Conservation (phyloP, 768 basidiomycete genomes). For the Pisolithus tinctorius region DNA sequence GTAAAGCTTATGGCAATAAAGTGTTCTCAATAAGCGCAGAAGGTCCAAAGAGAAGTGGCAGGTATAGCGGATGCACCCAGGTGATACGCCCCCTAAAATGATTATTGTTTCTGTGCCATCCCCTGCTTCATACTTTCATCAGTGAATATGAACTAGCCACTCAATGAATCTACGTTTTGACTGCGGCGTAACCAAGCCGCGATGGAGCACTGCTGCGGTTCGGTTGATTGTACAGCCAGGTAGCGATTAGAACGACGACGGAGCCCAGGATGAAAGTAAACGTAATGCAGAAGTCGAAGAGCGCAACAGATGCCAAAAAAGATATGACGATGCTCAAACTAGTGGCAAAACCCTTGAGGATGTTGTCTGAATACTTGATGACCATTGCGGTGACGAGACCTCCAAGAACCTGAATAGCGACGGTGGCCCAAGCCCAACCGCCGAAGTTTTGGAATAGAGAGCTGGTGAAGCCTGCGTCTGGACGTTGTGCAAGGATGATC, state of each 20-base stretch:
- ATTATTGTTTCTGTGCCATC: neutral
- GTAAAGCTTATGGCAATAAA: slow-evolving; percentile 7
- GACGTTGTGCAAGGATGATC: slow-evolving; percentile 49
- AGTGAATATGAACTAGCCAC: slow-evolving; percentile 2
- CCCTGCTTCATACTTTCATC: neutral
- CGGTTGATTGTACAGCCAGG: slow-evolving; percentile 87
- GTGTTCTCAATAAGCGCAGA: neutral
- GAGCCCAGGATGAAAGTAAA: slow-evolving; percentile 82
- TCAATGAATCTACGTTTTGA: slow-evolving; percentile 15
- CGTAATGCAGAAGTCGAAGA: slow-evolving; percentile 87
- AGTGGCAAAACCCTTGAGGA: slow-evolving; percentile 92
- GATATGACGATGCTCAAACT: slow-evolving; percentile 91
- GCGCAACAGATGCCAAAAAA: slow-evolving; percentile 83
- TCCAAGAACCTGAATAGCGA: slow-evolving; percentile 83
- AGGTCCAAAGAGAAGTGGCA: slow-evolving; percentile 5
- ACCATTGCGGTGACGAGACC: slow-evolving; percentile 89
- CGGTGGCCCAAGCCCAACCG: slow-evolving; percentile 87
- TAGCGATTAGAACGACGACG: slow-evolving; percentile 76
- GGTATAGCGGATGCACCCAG: slow-evolving; percentile 15
- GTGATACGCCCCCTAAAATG: neutral
- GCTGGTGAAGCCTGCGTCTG: slow-evolving; percentile 34
- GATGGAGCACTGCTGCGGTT: slow-evolving; percentile 27
- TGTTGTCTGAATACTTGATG: slow-evolving; percentile 92
- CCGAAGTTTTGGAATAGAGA: slow-evolving; percentile 82
- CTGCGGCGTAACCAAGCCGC: slow-evolving; percentile 21